Evolutionary conservation across 129 eudicot genomes (phyloP).

Genomic region (Flaveria ramosissima): DNA sequence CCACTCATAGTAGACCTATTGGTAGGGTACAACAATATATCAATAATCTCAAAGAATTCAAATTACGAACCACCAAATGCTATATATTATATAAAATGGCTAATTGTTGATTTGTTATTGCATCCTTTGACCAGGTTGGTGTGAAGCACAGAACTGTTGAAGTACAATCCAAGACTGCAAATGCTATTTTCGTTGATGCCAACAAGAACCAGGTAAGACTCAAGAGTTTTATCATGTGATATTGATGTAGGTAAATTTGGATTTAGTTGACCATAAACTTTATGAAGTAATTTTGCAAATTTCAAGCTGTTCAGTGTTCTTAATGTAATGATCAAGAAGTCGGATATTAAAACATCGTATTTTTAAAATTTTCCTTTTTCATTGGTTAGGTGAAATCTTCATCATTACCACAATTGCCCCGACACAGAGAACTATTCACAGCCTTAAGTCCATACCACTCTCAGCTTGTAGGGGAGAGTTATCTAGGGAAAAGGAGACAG

Average conservation of each 20-base stretch:
- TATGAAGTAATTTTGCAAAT: constrained; percentile 8
- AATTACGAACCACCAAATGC: neutral
- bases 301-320: constrained; percentile 16
- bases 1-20: too few relatives aligned
- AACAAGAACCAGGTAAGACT: constrained; percentile 71
- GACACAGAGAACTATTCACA: constrained; percentile 56
- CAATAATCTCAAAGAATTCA: neutral
- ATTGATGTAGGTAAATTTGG: neutral
- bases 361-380: constrained; percentile 24
- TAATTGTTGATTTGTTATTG: neutral
- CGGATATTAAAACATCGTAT: constrained; percentile 1
- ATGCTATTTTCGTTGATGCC: constrained; percentile 72
- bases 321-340: constrained; percentile 25
- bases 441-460: constrained; percentile 72
- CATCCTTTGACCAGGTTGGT: constrained; percentile 65
- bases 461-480: constrained; percentile 93
- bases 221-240: constrained; percentile 24
- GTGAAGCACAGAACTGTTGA: constrained; percentile 81
- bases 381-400: constrained; percentile 72
- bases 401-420: constrained; percentile 75
- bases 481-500: constrained; percentile 76
- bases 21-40: neutral
- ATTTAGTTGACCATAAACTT: constrained; percentile 15
- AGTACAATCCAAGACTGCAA: constrained; percentile 80
- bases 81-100: neutral